Percentiles rank a stretch among this genome's conserved stretches.
Evolutionary conservation across 257 asterid species (phyloP).

Genomic region (Phtheirospermum japonicum): DNA sequence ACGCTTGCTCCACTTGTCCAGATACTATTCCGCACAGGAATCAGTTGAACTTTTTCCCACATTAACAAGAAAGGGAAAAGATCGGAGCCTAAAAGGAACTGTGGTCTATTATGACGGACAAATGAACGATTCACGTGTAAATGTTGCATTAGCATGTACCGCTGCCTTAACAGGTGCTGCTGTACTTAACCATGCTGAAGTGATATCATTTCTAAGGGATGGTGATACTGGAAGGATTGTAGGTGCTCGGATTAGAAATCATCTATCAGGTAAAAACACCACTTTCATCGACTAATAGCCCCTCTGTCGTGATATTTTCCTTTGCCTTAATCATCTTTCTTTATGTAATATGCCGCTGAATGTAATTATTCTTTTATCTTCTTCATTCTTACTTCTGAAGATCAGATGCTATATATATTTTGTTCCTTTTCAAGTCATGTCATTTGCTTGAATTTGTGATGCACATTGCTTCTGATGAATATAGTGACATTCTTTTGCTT

Average conservation of each 20-base stretch:
- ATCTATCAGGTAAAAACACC: slow-evolving; percentile 60
- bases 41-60: slow-evolving; percentile 92
- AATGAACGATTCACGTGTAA: slow-evolving; percentile 93
- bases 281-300: slow-evolving; percentile 12
- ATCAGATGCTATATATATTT: neutral
- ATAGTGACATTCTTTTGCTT: slow-evolving; percentile 8
- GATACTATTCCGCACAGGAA: slow-evolving; percentile 88
- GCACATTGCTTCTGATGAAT: slow-evolving; percentile 23
- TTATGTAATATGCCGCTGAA: slow-evolving; percentile 7
- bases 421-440: neutral
- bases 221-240: slow-evolving; percentile 58
- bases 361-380: slow-evolving; percentile 7
- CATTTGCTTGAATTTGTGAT: slow-evolving; percentile 14
- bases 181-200: slow-evolving; percentile 94
- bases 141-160: slow-evolving; percentile 87
- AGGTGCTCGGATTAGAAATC: slow-evolving; percentile 82
- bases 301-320: slow-evolving; percentile 8
- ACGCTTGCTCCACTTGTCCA: slow-evolving; percentile 78
- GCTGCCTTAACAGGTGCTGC: slow-evolving; percentile 96
- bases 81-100: slow-evolving; percentile 83
- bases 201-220: slow-evolving; percentile 64
- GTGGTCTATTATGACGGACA: slow-evolving; percentile 99
- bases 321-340: slow-evolving; percentile 10
- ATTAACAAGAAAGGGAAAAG: slow-evolving; percentile 68
- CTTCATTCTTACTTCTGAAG: neutral